Percentiles rank a stretch among this genome's conserved stretches.
Evolutionary conservation across 805 yeast species (phyloP).

Genomic region (Candida dajiaensis): DNA sequence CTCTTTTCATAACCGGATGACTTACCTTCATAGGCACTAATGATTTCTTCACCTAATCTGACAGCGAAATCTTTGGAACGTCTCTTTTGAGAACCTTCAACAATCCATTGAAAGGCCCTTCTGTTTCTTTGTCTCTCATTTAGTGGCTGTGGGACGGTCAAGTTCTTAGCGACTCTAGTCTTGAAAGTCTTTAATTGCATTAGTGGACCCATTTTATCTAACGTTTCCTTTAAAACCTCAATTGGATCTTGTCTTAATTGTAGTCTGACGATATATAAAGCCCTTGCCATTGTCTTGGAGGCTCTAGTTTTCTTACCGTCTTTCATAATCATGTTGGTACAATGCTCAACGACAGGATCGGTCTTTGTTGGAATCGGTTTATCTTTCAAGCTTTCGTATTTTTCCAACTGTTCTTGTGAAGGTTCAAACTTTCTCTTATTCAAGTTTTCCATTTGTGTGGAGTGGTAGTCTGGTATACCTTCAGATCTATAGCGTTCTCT

Average conservation of each 20-base stretch:
- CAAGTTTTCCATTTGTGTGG: conserved; percentile 22
- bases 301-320: conserved; percentile 86
- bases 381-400: conserved; percentile 43
- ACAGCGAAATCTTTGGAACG: conserved; percentile 78
- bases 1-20: conserved; percentile 82
- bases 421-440: conserved; percentile 42
- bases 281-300: conserved; percentile 62
- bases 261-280: conserved; percentile 73
- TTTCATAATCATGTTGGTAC: conserved; percentile 86
- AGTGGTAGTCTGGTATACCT: conserved; percentile 26
- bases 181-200: conserved; percentile 70
- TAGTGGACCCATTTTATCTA: conserved; percentile 82
- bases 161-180: conserved; percentile 82
- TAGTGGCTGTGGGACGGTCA: conserved; percentile 77
- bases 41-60: conserved; percentile 84
- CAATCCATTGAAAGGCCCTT: conserved; percentile 85
- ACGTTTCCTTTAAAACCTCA: conserved; percentile 59
- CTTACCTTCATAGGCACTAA: conserved; percentile 70
- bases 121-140: conserved; percentile 77
- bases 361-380: conserved; percentile 52
- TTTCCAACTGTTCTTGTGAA: conserved; percentile 54
- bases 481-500: conserved; percentile 28
- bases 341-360: conserved; percentile 70
- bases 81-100: conserved; percentile 78
- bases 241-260: conserved; percentile 78